A percentile compares a stretch with the other conserved stretches of the same genome.
These are phyloP conservation scores for Aspergillus latus DNA, from an alignment of 2,329 filamentous ascomycete genomes.

Conservation along the genomic window DNA sequence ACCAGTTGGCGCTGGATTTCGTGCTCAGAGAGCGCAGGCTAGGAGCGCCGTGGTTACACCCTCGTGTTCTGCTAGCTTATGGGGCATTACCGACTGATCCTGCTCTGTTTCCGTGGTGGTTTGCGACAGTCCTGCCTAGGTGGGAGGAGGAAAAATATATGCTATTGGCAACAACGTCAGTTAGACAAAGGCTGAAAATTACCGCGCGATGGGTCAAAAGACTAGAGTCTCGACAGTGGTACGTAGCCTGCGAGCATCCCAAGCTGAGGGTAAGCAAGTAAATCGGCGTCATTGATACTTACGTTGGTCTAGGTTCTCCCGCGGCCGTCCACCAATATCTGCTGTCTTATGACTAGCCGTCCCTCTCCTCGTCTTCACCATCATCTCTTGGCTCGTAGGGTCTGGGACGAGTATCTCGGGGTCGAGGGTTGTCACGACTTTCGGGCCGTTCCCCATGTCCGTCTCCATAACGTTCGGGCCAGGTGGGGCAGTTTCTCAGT, in stretches of 20 bases:
- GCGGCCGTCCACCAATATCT: constrained; percentile 33
- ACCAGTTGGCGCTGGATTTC: constrained; percentile 66
- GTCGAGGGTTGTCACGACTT: constrained; percentile 32
- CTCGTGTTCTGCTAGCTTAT: constrained; percentile 70
- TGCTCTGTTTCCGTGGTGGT: constrained; percentile 83
- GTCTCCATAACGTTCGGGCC: constrained; percentile 36
- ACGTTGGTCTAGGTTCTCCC: constrained; percentile 30
- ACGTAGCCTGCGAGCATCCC: constrained; percentile 40
- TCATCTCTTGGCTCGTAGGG: constrained; percentile 30
- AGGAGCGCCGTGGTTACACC: constrained; percentile 72
- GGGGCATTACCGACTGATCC: constrained; percentile 76
- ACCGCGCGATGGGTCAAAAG: constrained; percentile 75
- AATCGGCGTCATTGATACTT: constrained; percentile 11
- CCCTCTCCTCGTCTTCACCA: constrained; percentile 36
- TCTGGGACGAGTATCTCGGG: constrained; percentile 24
- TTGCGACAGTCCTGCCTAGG: constrained; percentile 77
- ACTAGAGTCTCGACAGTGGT: constrained; percentile 71
- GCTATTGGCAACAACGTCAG: constrained; percentile 70
- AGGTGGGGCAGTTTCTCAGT: constrained; percentile 11
- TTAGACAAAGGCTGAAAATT: constrained; percentile 78
- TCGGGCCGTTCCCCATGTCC: constrained; percentile 38
- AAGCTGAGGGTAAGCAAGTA: not conserved
- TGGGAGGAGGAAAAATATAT: constrained; percentile 76
- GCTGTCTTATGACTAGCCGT: constrained; percentile 48
- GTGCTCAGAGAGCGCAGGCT: constrained; percentile 66